Base-by-base conservation (phyloP, 2,329 filamentous ascomycete species). In the Cercospora sojina region DNA sequence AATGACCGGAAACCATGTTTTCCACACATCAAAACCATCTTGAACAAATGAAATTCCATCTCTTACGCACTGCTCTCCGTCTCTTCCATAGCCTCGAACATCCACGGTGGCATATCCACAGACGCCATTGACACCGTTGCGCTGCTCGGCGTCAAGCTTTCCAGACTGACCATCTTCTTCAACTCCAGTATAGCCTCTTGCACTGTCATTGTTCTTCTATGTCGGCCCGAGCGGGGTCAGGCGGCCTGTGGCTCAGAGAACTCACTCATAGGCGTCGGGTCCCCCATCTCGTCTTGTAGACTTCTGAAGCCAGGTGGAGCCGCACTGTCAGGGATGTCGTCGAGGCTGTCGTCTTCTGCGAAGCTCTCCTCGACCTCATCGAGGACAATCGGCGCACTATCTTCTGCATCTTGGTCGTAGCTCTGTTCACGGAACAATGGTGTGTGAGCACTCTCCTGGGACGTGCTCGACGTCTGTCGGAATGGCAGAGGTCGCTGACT, bases 401-500 rank as follows among this genome's bases (percentile, higher is more conserved):
- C 82, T 71, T 87, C 85, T 0, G 86, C 86, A 71, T 88, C 86
- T 68, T 83, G 82, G 71, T 89, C 87, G 68, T 88, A 88, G 71
- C 80, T 84, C 56, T 82, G 82, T 71, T 82, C 82, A 41, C 84
- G 79, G 72, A 88, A 80, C 9, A 88, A 80, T n/a, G 86, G 85
- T 8, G 84, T 87, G 31, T 74, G 78, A 31, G 80, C 80, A 27
- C 9, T 77, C 73, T 71, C 80, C 12, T 62, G 60, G 5, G 70
- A 70, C 13, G 66, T 61, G 13, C 53, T 43, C 3, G 71, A 71
- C 29, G 60, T 57, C 12, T 67, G 64, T 31, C 69, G 59, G 18
- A 56, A 32, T 38, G 59, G 62, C 43, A 60, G 59, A 51, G 65
- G 62, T 32, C 64, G 61, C 27, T 63, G 53, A 29, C 59, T 63